These are phyloP conservation scores for Dactylellina leptospora DNA, from an alignment of 2,329 filamentous ascomycete genomes.

Conservation along the genomic window DNA sequence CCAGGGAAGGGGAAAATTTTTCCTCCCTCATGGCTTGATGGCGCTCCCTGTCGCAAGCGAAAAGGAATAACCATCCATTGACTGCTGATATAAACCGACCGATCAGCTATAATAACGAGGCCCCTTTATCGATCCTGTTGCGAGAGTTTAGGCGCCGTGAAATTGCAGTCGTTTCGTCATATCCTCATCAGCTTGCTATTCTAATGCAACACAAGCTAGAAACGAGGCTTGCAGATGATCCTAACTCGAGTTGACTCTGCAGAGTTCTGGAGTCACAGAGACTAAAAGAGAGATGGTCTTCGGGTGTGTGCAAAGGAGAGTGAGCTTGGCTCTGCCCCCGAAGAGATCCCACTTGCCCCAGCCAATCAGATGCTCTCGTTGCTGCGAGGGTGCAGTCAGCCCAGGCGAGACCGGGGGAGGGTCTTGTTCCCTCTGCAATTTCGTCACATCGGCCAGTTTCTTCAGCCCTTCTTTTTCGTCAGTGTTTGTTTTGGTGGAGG, in stretches of 20 bases:
- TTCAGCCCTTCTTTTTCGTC: background rate
- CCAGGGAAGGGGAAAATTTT: constrained; percentile 7
- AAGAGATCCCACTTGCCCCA: constrained; percentile 48
- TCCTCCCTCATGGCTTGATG: constrained; percentile 7
- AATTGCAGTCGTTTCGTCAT: constrained; percentile 50
- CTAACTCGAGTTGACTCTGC: too few relatives aligned
- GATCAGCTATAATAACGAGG: constrained; percentile 30
- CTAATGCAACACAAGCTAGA: constrained; percentile 33
- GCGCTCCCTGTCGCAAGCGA: constrained; percentile 8
- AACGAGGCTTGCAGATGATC: constrained; percentile 49
- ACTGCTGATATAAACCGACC: constrained; percentile 27
- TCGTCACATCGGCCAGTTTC: background rate
- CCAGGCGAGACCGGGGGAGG: constrained; percentile 33
- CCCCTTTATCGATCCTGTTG: constrained; percentile 19
- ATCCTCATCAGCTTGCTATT: constrained; percentile 14
- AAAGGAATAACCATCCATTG: background rate
- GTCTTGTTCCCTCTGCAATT: constrained; percentile 44
- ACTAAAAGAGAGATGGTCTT: too few relatives aligned
- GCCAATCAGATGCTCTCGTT: constrained; percentile 17
- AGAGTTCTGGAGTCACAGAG: too few relatives aligned
- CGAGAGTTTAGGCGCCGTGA: constrained; percentile 48
- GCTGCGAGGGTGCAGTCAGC: constrained; percentile 20
- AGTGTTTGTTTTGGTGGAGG: background rate
- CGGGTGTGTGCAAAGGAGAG: too few relatives aligned
- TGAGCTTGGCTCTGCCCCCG: constrained; percentile 40